A percentile compares a stretch with the other conserved stretches of the same genome.
These are phyloP conservation scores for Pisolithus albus DNA, from an alignment of 768 basidiomycete species.

Conservation along the genomic window DNA sequence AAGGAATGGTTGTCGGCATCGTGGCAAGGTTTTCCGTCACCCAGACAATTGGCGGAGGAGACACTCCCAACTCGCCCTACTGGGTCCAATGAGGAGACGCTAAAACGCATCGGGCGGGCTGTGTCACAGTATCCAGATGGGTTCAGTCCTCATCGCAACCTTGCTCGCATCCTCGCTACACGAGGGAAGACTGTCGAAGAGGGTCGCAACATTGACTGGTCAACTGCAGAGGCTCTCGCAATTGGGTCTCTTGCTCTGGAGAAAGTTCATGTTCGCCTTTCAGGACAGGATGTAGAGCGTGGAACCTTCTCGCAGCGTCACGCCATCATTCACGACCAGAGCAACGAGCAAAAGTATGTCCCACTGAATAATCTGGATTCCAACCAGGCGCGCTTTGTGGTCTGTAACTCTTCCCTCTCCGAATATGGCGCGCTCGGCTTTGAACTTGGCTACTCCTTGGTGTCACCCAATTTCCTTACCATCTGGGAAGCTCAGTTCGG, in stretches of 20 bases:
- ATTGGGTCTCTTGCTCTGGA: slow-evolving; percentile 91
- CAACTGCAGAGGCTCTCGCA: slow-evolving; percentile 95
- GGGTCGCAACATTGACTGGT: slow-evolving; percentile 92
- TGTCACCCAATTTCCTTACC: slow-evolving; percentile 85
- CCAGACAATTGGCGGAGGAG: slow-evolving; percentile 88
- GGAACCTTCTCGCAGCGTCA: slow-evolving; percentile 99
- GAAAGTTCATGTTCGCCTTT: slow-evolving; percentile 89
- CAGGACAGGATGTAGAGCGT: slow-evolving; percentile 97
- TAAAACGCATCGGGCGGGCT: slow-evolving; percentile 79
- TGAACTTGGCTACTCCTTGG: slow-evolving; percentile 97
- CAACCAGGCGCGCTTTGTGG: slow-evolving; percentile 86
- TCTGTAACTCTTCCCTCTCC: slow-evolving; percentile 95
- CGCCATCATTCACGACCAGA: slow-evolving; percentile 94
- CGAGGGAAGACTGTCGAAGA: slow-evolving; percentile 91
- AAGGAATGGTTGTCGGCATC: slow-evolving; percentile 98
- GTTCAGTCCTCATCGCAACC: slow-evolving; percentile 87
- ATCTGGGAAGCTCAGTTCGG: slow-evolving; percentile 99
- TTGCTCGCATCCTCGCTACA: slow-evolving; percentile 81
- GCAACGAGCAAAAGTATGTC: slow-evolving; percentile 82
- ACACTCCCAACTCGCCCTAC: slow-evolving; percentile 88
- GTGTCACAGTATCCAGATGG: slow-evolving; percentile 81
- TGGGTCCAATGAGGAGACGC: slow-evolving; percentile 66
- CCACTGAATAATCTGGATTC: slow-evolving; percentile 85
- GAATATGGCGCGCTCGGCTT: slow-evolving; percentile 95
- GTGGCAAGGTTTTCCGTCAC: slow-evolving; percentile 98